Base-by-base conservation (phyloP, 1,284 basidiomycete genomes). In the Irpex lacteus region DNA sequence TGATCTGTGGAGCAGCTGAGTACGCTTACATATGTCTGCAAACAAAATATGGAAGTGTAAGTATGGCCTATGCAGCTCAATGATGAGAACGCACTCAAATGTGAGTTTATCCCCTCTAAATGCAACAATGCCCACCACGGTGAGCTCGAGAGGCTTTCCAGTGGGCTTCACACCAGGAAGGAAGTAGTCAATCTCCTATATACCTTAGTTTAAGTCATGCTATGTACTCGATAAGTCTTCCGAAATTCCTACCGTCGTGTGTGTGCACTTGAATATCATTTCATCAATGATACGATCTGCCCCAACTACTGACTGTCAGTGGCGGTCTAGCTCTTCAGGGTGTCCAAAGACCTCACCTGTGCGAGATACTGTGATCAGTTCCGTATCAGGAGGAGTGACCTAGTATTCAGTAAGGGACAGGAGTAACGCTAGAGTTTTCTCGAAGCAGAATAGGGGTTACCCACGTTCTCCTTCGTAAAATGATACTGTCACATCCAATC, bases 61-160 rank as follows among this genome's bases (percentile, higher is more conserved):
- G 4, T 36, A 49, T 61, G 50, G 19, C n/a, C 37, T 32, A 37
- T 2, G 19, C 7, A 52, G 7, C 2, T n/a, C n/a, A n/a, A 8
- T n/a, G 49, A n/a, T 38, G 11, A 44, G n/a, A 55, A 75, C 82
- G 64, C 73, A 82, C 78, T 85, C 82, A 68, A 85, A 83, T 52
- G 80, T 81, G 44, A 84, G 69, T 66, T 82, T 81, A 68, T 85
- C 82, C 6, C 84, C 83, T 62, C 81, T 75, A 62, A 85, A 81
- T 21, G 81, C 82, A 18, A 84, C 76, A 11, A 85, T 75, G 6
- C 81, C 81, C n/a, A 83, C 81, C 65, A 85, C 72, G 0, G 83
- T 81, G 2, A 84, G 76, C 61, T 80, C 76, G 34, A 84, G 68
- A 5, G 72, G 69, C 64, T 77, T 81, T 26, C 79, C 78, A 0